Percentiles rank a stretch among this genome's conserved stretches.
These are phyloP conservation scores for Globisporangium rhizosaccharum DNA, from an alignment of 352 stramenopile species.

Conservation along the genomic window DNA sequence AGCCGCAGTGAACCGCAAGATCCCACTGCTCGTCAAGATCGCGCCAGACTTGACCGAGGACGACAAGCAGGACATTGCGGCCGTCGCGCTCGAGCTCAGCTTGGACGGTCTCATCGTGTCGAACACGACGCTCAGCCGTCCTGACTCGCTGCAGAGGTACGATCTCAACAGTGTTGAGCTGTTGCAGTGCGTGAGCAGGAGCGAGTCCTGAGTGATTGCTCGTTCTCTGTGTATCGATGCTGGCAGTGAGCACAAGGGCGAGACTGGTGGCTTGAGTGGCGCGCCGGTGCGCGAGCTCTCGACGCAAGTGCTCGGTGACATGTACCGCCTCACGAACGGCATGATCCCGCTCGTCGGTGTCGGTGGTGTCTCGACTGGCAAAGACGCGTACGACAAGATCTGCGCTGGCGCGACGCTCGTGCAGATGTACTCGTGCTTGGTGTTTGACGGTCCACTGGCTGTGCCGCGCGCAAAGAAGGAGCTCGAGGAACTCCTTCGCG, in stretches of 20 bases:
- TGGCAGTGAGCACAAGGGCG: constrained; percentile 51
- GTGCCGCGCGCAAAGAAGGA: constrained; percentile 88
- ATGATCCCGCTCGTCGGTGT: constrained; percentile 96
- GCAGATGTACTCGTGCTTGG: constrained; percentile 93
- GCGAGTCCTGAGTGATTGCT: not conserved
- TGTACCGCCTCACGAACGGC: constrained; percentile 94
- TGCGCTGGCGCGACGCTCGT: constrained; percentile 93
- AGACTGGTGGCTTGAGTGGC: constrained; percentile 95
- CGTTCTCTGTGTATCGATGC: not conserved
- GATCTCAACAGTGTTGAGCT: not conserved
- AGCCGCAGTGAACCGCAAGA: constrained; percentile 40
- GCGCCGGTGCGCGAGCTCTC: constrained; percentile 90
- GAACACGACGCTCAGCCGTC: constrained; percentile 95
- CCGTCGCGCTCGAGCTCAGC: constrained; percentile 78
- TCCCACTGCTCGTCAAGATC: constrained; percentile 97
- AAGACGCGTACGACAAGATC: constrained; percentile 98
- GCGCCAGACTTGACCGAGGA: constrained; percentile 93
- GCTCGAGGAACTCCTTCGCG: constrained; percentile 68
- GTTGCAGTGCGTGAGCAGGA: no score
- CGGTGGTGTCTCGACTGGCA: constrained; percentile 85
- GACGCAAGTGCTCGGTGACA: constrained; percentile 92
- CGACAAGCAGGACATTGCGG: constrained; percentile 94
- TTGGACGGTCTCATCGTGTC: constrained; percentile 96
- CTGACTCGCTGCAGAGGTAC: constrained; percentile 69
- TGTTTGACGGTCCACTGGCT: constrained; percentile 87